Evolutionary conservation across 306 rosid species (phyloP).

Genomic region (Rosa lucieae): DNA sequence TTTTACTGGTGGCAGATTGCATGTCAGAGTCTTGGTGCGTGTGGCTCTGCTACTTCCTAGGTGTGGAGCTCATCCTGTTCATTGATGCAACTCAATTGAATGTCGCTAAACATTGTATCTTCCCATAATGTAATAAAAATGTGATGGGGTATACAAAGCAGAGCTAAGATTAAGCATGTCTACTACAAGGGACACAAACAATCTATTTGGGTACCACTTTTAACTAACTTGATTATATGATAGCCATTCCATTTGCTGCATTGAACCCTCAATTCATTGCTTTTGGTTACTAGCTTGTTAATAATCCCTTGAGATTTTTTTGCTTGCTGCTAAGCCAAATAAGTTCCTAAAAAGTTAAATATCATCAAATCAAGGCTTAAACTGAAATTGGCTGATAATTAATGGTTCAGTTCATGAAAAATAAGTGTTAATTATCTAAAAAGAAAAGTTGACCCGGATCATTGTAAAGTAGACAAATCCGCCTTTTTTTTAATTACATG

Average conservation of each 20-base stretch:
- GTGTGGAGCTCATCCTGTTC: background rate
- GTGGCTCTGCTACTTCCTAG: background rate
- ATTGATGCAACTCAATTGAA: background rate
- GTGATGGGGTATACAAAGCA: background rate
- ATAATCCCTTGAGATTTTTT: too few species aligned
- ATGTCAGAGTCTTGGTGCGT: background rate
- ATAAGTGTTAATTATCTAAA: too few species aligned
- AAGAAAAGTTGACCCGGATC: too few species aligned
- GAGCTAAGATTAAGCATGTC: background rate
- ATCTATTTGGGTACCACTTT: background rate
- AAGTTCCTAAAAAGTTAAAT: too few species aligned
- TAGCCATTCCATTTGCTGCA: background rate
- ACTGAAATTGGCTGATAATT: background rate
- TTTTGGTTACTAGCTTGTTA: background rate
- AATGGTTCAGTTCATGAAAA: too few species aligned
- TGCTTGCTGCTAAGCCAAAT: too few species aligned
- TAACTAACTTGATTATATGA: background rate
- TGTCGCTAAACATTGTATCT: constrained; percentile 1
- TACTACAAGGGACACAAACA: background rate
- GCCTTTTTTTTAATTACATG: too few species aligned
- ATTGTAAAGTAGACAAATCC: too few species aligned
- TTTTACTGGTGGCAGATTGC: background rate
- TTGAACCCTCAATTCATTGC: background rate
- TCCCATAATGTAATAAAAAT: background rate
- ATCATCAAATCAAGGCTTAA: background rate